Evolutionary conservation across 148 eudicot species (phyloP).

Genomic region (Vaccinium macrocarpon): DNA sequence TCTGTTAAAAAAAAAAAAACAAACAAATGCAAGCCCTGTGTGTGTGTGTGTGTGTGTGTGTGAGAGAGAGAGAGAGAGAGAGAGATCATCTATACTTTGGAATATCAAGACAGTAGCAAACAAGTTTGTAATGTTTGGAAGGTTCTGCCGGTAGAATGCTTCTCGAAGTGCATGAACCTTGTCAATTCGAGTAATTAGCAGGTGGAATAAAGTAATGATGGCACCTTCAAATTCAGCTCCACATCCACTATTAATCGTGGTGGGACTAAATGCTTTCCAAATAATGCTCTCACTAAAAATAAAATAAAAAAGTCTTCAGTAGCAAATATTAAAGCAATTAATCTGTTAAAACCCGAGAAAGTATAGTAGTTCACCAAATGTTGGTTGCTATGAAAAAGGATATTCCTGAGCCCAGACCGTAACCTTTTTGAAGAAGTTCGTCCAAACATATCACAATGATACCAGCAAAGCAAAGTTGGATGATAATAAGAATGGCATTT

Average conservation of each 20-base stretch:
- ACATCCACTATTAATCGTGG: conserved; percentile 80
- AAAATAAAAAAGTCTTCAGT: background rate
- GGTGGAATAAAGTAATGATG: conserved; percentile 81
- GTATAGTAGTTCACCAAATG: conserved; percentile 50
- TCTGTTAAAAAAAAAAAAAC: background rate
- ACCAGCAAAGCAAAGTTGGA: conserved; percentile 88
- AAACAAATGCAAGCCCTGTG: background rate
- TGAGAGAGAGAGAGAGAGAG: background rate
- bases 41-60: background rate
- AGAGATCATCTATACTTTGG: conserved; percentile 43
- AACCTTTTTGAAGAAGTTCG: conserved; percentile 90
- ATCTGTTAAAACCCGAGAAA: background rate
- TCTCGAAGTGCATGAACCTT: conserved; percentile 88
- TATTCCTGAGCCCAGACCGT: conserved; percentile 89
- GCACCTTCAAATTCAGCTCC: conserved; percentile 95
- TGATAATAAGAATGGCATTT: conserved; percentile 72
- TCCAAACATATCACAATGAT: conserved; percentile 83
- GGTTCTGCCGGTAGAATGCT: conserved; percentile 89
- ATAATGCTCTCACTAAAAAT: conserved; percentile 71
- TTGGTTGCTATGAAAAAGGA: conserved; percentile 88
- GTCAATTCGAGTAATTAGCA: conserved; percentile 71
- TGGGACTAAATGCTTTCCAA: conserved; percentile 95
- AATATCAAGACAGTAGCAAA: conserved; percentile 80
- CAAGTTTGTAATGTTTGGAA: conserved; percentile 79
- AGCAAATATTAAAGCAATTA: background rate